Evolutionary conservation across 495 filamentous ascomycete species (phyloP), one percentile per base, ranked within the genome.

Genomic region (Talaromyces proteolyticus): DNA sequence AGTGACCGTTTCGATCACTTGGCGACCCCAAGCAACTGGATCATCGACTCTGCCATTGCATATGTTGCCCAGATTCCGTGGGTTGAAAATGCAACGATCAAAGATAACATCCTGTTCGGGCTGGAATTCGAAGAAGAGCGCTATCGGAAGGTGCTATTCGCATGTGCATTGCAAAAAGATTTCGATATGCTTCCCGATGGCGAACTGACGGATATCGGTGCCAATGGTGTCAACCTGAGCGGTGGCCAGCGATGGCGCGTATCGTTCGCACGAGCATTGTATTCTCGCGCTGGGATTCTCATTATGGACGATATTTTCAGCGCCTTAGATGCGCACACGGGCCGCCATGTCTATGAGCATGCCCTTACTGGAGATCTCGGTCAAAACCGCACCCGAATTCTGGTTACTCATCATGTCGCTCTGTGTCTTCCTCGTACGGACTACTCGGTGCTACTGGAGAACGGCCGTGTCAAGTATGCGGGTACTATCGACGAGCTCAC

Each of bases 221-320:
- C 85, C 1, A 88, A 89, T 53, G 87, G 87, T 6, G 87, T 91
- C 54, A 90, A 89, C 55, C 68, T 91, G 1, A 87, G 82, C 49
- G 87, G 87, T 47, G 87, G 87, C 6, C 87, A 91, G 57, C 75
- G 83, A 56, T 91, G 87, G 87, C 71, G 87, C 23, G 71, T 90
- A 29, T 85, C 85, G 2, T 82, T 91, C 51, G 87, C 87, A 1
- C 61, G 87, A n/a, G 87, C 87, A n/a, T 64, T 89, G 17, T 90
- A 90, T 58, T 89, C 86, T 5, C 72, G 87, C 2, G 87, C 87
- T 3, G 86, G 86, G 0, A 86, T 88, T 49, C 68, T 91, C 1
- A 68, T 91, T 19, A 66, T 91, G 46, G 87, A 91, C 54, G 87
- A 91, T 55, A 89, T 91, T 46, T 91, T 91, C 65, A 86, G 81